These are phyloP conservation scores for Cryptococcus hybrid DNA, from an alignment of 1,284 basidiomycete species.

Conservation along the genomic window DNA sequence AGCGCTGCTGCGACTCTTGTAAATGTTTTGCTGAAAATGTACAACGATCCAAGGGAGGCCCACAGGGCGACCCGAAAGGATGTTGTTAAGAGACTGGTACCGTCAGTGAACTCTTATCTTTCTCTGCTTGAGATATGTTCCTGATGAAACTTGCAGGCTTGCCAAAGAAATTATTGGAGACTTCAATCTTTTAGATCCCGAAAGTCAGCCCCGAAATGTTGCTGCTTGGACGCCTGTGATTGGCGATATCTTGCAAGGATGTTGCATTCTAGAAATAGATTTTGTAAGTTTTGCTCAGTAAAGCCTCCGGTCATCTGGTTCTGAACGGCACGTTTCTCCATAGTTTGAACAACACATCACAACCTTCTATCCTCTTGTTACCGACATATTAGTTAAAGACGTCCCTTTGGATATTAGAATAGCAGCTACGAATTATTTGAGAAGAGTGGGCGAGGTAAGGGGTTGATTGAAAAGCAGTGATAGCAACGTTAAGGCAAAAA, in stretches of 20 bases:
- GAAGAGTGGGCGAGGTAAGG: slow-evolving; percentile 47
- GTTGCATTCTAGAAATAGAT: slow-evolving; percentile 82
- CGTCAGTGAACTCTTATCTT: slow-evolving; percentile 59
- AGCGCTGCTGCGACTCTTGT: slow-evolving; percentile 94
- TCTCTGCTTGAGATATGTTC: neutral
- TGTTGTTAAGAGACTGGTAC: slow-evolving; percentile 83
- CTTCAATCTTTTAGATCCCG: slow-evolving; percentile 84
- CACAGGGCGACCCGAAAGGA: slow-evolving; percentile 78
- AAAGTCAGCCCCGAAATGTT: slow-evolving; percentile 94
- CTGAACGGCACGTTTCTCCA: neutral
- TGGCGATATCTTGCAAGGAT: slow-evolving; percentile 86
- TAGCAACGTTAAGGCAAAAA: too few species aligned
- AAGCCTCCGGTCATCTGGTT: neutral
- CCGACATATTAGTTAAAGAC: slow-evolving; percentile 76
- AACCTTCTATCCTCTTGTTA: slow-evolving; percentile 80
- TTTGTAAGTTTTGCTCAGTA: slow-evolving; percentile 59
- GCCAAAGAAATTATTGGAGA: slow-evolving; percentile 88
- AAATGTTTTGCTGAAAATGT: slow-evolving; percentile 89
- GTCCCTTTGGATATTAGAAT: slow-evolving; percentile 75
- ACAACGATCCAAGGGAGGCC: slow-evolving; percentile 81
- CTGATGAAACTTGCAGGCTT: slow-evolving; percentile 58
- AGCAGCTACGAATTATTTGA: slow-evolving; percentile 71
- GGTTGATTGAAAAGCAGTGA: slow-evolving; percentile 9
- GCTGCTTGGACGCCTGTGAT: slow-evolving; percentile 97
- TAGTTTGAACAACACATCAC: slow-evolving; percentile 82